Conservation (phyloP, 2,329 filamentous ascomycete genomes). For the Penicillium sp. region DNA sequence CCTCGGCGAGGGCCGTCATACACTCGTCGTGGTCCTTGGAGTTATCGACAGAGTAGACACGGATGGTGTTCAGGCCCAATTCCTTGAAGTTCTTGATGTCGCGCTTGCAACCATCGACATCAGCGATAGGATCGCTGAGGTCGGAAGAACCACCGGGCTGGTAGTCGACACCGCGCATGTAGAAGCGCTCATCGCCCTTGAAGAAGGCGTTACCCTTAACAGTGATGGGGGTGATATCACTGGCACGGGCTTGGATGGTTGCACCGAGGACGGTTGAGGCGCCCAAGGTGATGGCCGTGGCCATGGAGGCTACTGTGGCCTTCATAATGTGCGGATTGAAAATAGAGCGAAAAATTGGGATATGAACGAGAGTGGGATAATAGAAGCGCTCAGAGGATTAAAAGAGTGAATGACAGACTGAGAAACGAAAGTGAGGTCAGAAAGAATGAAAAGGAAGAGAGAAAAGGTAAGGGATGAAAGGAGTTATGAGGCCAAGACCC, state of each 20-base stretch:
- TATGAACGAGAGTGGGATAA: constrained; percentile 13
- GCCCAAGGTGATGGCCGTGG: constrained; percentile 47
- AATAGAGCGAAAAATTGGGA: constrained; percentile 13
- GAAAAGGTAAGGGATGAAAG: constrained; percentile 21
- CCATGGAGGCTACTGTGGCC: constrained; percentile 46
- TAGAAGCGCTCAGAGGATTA: constrained; percentile 9
- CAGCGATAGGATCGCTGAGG: constrained; percentile 71
- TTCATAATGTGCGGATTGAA: constrained; percentile 50
- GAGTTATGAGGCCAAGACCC: not conserved
- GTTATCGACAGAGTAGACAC: constrained; percentile 93
- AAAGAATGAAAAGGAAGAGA: constrained; percentile 23
- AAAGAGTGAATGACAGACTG: constrained; percentile 24
- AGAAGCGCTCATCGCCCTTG: constrained; percentile 57
- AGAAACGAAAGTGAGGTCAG: constrained; percentile 9
- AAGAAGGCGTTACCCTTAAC: constrained; percentile 68
- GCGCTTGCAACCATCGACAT: constrained; percentile 67
- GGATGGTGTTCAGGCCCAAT: constrained; percentile 84
- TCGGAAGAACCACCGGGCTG: constrained; percentile 64
- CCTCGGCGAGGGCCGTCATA: constrained; percentile 76
- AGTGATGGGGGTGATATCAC: constrained; percentile 53
- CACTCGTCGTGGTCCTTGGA: constrained; percentile 75
- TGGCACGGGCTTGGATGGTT: constrained; percentile 43
- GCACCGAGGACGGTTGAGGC: constrained; percentile 48
- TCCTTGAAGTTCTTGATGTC: constrained; percentile 80
- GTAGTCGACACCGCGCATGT: constrained; percentile 59